These are phyloP conservation scores for Sporodiniella umbellata DNA, from an alignment of 371 early-diverging fungal species.

Conservation along the genomic window DNA sequence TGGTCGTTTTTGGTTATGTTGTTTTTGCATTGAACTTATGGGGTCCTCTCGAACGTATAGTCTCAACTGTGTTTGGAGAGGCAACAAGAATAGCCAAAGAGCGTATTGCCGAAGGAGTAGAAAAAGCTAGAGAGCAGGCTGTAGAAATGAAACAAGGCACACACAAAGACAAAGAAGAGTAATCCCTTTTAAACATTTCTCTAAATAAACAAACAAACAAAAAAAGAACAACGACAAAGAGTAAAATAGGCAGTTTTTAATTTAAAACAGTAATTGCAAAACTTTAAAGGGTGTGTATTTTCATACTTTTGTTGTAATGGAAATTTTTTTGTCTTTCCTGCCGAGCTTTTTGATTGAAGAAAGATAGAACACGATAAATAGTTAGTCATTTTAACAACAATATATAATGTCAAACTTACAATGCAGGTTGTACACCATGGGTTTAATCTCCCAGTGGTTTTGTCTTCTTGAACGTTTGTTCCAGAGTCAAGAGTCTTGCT, in stretches of 20 bases:
- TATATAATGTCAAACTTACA: conserved; percentile 12
- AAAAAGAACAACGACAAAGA: too few species aligned
- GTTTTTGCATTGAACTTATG: conserved; percentile 65
- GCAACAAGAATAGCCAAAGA: conserved; percentile 35
- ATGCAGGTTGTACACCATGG: conserved; percentile 40
- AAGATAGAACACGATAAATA: not conserved
- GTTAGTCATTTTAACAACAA: not conserved
- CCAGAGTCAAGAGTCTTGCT: conserved; percentile 40
- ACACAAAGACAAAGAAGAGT: too few species aligned
- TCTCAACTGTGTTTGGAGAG: conserved; percentile 35
- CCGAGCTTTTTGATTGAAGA: not conserved
- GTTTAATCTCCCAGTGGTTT: conserved; percentile 9
- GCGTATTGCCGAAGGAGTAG: too few species aligned
- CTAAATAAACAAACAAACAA: too few species aligned
- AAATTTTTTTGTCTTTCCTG: not conserved
- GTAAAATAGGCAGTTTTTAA: too few species aligned
- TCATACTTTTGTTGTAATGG: not conserved
- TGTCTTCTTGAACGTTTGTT: conserved; percentile 27
- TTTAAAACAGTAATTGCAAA: too few species aligned
- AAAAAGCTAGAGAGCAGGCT: too few species aligned
- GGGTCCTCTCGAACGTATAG: conserved; percentile 61
- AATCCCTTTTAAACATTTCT: too few species aligned
- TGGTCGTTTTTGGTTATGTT: conserved; percentile 51
- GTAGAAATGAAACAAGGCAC: too few species aligned
- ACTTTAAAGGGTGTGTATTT: too few species aligned